phyloP scores from a whole-genome alignment of 2,329 filamentous ascomycete species.

The Salinomyces thailandicus region DNA sequence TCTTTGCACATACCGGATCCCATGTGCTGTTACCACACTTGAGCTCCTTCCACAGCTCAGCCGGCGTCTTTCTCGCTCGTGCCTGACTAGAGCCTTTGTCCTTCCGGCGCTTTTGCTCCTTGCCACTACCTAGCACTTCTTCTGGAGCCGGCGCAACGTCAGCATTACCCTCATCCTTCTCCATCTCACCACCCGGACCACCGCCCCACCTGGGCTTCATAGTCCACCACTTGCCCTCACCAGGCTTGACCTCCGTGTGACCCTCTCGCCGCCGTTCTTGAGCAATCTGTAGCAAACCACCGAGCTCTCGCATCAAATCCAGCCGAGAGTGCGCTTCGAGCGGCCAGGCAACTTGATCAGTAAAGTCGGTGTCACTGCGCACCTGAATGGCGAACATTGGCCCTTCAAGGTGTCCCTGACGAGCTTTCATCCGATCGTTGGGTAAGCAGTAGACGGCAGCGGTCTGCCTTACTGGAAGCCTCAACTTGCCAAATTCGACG shows the following conservation, averaged over 20 bases:
- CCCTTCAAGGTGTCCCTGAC: conserved; percentile 47
- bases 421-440: conserved; percentile 41
- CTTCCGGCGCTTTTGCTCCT: conserved; percentile 9
- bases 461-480: conserved; percentile 48
- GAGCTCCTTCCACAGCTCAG: conserved; percentile 44
- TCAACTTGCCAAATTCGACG: conserved; percentile 33
- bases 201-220: conserved; percentile 47
- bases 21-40: conserved; percentile 41
- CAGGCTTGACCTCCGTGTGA: conserved; percentile 37
- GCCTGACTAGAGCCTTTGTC: conserved; percentile 11
- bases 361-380: conserved; percentile 45
- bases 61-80: conserved; percentile 31
- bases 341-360: conserved; percentile 27
- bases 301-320: conserved; percentile 48
- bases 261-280: conserved; percentile 52
- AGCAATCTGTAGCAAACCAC: conserved; percentile 46
- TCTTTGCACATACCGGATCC: conserved; percentile 38
- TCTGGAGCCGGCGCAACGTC: conserved; percentile 21
- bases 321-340: conserved; percentile 27
- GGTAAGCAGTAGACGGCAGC: conserved; percentile 45
- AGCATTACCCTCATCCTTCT: conserved; percentile 15
- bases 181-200: conserved; percentile 36
- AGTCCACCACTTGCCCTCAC: conserved; percentile 53
- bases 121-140: conserved; percentile 26
- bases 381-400: conserved; percentile 48